Conservation (phyloP, 106 monocot species). For the Amphibolis antarctica region DNA sequence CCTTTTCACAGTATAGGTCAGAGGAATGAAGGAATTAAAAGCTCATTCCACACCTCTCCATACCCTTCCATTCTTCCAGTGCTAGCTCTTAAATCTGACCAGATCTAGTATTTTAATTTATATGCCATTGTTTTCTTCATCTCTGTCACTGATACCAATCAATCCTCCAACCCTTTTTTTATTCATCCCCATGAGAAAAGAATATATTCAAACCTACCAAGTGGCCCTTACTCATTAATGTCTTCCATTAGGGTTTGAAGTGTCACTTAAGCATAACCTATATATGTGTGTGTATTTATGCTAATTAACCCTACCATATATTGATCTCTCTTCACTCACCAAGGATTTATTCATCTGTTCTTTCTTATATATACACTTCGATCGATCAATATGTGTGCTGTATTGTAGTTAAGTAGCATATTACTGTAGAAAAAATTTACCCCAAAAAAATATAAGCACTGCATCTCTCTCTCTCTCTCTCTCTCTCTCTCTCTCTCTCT, state of each 20-base stretch:
- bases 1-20: not conserved
- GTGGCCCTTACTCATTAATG: not conserved
- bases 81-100: too few relatives aligned
- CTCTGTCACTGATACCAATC: not conserved
- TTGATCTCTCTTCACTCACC: not conserved
- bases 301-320: not conserved
- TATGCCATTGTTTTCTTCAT: conserved; percentile 8
- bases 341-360: too few relatives aligned
- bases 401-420: too few relatives aligned
- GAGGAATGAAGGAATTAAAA: conserved; percentile 34
- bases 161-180: too few relatives aligned
- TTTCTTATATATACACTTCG: too few relatives aligned
- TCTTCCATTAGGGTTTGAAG: conserved; percentile 5
- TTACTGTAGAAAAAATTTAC: too few relatives aligned
- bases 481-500: too few relatives aligned
- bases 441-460: too few relatives aligned
- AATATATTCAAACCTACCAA: not conserved
- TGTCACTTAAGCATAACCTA: conserved; percentile 6
- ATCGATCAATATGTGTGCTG: too few relatives aligned
- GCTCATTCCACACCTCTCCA: conserved; percentile 1
- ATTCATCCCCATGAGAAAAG: conserved; percentile 4
- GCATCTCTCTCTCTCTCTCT: too few relatives aligned
- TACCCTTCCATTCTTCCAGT: conserved; percentile 2
- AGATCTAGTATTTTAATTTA: not conserved
- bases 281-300: too few relatives aligned